Conservation (phyloP, 495 filamentous ascomycete species). For the Aspergillus saccharolyticus region DNA sequence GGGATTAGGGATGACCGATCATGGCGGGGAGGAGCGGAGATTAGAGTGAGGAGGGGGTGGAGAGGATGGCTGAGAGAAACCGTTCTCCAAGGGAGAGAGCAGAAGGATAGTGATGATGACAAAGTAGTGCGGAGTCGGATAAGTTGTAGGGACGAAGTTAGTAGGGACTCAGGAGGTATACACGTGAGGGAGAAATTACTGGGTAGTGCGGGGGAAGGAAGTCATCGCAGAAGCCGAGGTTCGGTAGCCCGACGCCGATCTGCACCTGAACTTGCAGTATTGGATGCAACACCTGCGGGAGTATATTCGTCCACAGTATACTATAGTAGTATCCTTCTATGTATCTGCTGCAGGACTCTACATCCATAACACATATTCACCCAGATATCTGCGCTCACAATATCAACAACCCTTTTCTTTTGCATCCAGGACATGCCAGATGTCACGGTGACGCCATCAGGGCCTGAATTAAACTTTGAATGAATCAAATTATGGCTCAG, state of each 20-base stretch:
- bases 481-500: no score
- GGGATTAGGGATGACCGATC: not conserved
- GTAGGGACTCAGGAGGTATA: no score
- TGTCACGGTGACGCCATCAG: constrained; percentile 10
- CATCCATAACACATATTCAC: no score
- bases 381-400: no score
- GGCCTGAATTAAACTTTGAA: not conserved
- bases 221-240: not conserved
- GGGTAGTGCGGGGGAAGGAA: not conserved
- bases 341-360: no score
- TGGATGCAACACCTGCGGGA: no score
- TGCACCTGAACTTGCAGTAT: no score
- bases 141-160: no score
- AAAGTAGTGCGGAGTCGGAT: not conserved
- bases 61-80: not conserved
- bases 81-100: not conserved
- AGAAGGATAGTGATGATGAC: constrained; percentile 3
- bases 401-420: not conserved
- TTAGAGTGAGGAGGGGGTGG: not conserved
- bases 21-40: not conserved
- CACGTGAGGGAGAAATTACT: no score
- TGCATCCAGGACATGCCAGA: not conserved
- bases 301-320: no score
- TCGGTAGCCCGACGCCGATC: constrained; percentile 3
- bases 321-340: no score